phyloP scores from a whole-genome alignment of 2,329 filamentous ascomycete species.

The Aplosporella prunicola region DNA sequence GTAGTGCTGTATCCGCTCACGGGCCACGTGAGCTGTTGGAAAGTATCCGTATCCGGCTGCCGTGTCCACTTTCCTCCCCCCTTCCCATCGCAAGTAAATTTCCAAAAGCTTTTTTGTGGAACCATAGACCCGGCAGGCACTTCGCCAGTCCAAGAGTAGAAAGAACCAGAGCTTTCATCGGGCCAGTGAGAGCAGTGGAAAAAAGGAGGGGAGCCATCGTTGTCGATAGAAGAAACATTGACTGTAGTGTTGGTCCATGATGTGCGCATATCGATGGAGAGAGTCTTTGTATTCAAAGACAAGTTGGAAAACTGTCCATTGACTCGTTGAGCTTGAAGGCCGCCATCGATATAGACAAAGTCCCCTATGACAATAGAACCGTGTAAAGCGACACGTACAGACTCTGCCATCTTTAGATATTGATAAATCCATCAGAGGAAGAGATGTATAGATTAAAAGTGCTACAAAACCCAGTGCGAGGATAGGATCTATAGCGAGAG shows the following conservation, averaged over 20 bases:
- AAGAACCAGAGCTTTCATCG: background rate
- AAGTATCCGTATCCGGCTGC: background rate
- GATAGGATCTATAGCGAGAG: too few species aligned
- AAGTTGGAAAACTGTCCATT: too few species aligned
- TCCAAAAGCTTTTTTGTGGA: slow-evolving; percentile 2
- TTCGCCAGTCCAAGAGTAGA: slow-evolving; percentile 5
- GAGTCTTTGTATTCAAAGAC: background rate
- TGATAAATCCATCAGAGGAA: too few species aligned
- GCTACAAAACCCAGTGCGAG: too few species aligned
- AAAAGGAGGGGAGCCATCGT: background rate
- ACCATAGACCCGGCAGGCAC: background rate
- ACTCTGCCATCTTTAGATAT: too few species aligned
- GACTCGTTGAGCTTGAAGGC: background rate
- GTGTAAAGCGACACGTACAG: background rate
- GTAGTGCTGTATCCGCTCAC: background rate
- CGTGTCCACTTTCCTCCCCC: background rate
- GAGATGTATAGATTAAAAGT: too few species aligned
- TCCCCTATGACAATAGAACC: background rate
- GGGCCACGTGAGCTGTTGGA: background rate
- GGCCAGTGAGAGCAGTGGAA: background rate
- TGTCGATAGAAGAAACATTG: background rate
- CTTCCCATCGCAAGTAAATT: background rate
- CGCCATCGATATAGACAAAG: slow-evolving; percentile 4
- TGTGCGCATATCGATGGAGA: slow-evolving; percentile 5
- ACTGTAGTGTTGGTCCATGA: slow-evolving; percentile 3